Base-by-base conservation (phyloP, 2,329 filamentous ascomycete genomes). In the Calycina marina region DNA sequence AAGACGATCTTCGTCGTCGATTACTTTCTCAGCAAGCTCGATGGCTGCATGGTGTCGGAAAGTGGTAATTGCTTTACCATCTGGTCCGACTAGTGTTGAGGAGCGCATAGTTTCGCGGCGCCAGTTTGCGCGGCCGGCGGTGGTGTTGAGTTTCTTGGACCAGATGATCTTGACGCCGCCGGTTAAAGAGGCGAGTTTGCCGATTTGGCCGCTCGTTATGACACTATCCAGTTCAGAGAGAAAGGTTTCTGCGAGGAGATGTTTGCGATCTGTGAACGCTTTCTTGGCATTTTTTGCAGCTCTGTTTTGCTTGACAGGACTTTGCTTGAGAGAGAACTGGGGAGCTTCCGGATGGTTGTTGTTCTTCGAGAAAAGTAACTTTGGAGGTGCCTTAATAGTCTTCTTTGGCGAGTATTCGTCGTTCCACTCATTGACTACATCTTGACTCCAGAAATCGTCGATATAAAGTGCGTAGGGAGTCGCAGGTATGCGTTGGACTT, bases 11-110 rank as follows among this genome's bases (percentile, higher is more conserved):
- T 81, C 72, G 47, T 77, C 69, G 50, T 84, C 74, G 40, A 96
- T 85, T 28, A 94, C 77, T 53, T 92, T 93, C 34, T 82, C 74
- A 0, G 86, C 83, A 2, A 96, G 70, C 52, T 96, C 86, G 48
- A 96, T 93, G 11, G 65, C 72, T 6, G 83, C 84, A 46, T 70
- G 57, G 52, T 88, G 73, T 15, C 58, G 57, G 43, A 64, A 51
- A 9, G 45, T 51, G 14, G 28, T 17, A 4, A 14, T 17, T 17
- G 34, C 4, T 27, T 32, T 18, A 13, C 31, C 8, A 17, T 39
- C 31, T 13, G 29, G 12, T 4, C 5, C 13, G 44, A 49, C 1
- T 33, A 32, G 43, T 31, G 32, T 47, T 51, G 18, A 14, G 10
- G 31, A 50, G 51, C 41, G 56, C 10, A 64, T 53, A 9, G 63